Conservation (phyloP, 805 yeast species). For the Nakazawaea laoshanensis region DNA sequence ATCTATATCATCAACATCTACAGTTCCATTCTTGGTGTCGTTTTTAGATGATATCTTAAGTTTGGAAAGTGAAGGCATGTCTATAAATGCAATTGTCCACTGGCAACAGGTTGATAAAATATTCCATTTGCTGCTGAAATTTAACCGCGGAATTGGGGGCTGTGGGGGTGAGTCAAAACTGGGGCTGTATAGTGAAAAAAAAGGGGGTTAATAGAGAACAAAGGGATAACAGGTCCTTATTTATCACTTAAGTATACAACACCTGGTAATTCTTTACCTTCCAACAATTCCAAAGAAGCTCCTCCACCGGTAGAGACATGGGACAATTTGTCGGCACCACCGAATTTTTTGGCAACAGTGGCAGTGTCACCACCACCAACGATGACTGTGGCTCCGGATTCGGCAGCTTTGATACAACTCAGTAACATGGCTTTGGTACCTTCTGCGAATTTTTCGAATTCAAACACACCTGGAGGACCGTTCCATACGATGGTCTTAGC, state of each 20-base stretch:
- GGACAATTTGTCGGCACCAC: slow-evolving; percentile 91
- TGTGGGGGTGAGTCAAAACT: too few species aligned
- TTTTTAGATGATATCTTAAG: slow-evolving; percentile 9
- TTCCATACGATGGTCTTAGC: slow-evolving; percentile 99
- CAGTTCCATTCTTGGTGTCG: slow-evolving; percentile 5
- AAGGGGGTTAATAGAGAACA: too few species aligned
- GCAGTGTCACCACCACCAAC: slow-evolving; percentile 99
- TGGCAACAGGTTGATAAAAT: too few species aligned
- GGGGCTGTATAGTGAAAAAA: too few species aligned
- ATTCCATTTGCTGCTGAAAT: too few species aligned
- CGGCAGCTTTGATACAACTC: slow-evolving; percentile 80
- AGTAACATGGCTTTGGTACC: slow-evolving; percentile 91
- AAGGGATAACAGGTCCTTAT: too few species aligned
- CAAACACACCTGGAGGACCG: slow-evolving; percentile 99
- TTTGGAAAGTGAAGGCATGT: slow-evolving; percentile 10
- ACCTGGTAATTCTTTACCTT: slow-evolving; percentile 98
- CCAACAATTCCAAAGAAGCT: slow-evolving; percentile 96
- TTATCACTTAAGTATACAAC: slow-evolving; percentile 86
- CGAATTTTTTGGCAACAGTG: slow-evolving; percentile 96
- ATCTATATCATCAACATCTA: slow-evolving; percentile 65
- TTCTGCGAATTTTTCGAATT: slow-evolving; percentile 82
- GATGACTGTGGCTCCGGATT: slow-evolving; percentile 87
- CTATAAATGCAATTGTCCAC: too few species aligned
- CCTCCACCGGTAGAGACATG: slow-evolving; percentile 99
- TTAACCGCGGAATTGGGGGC: too few species aligned